Percentiles rank a stretch among this genome's conserved stretches.
These are phyloP conservation scores for Candida sphagnicola DNA, from an alignment of 805 yeast genomes.

Conservation along the genomic window DNA sequence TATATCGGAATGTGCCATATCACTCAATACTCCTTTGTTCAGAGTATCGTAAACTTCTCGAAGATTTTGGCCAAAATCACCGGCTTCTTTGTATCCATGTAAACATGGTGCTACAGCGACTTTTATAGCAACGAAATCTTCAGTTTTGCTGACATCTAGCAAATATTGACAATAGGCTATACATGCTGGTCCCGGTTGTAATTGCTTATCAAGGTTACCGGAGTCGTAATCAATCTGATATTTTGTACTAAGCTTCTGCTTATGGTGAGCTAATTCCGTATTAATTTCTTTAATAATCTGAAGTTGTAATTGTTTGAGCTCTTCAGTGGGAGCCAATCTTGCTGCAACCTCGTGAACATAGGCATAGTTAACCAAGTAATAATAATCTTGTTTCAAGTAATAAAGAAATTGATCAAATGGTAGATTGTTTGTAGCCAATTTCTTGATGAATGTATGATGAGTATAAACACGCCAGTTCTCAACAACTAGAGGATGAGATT, in stretches of 20 bases:
- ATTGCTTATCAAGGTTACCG: slow-evolving; percentile 38
- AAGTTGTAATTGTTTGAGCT: slow-evolving; percentile 48
- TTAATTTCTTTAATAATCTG: slow-evolving; percentile 48
- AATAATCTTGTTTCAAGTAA: slow-evolving; percentile 62
- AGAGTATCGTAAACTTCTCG: slow-evolving; percentile 10
- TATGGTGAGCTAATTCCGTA: slow-evolving; percentile 55
- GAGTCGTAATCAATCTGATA: slow-evolving; percentile 38
- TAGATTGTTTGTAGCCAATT: slow-evolving; percentile 50
- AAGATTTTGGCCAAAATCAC: slow-evolving; percentile 24
- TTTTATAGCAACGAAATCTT: slow-evolving; percentile 61
- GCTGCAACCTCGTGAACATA: slow-evolving; percentile 63
- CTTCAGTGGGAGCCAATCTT: slow-evolving; percentile 53
- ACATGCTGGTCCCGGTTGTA: slow-evolving; percentile 55
- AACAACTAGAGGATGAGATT: slow-evolving; percentile 50
- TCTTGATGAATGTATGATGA: slow-evolving; percentile 57
- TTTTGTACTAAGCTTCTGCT: slow-evolving; percentile 38
- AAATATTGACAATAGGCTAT: slow-evolving; percentile 59
- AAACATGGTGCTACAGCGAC: slow-evolving; percentile 74
- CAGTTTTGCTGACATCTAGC: slow-evolving; percentile 45
- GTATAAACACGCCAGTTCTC: slow-evolving; percentile 56
- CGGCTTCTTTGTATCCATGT: slow-evolving; percentile 66
- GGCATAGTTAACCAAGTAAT: slow-evolving; percentile 65
- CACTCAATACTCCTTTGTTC: slow-evolving; percentile 18
- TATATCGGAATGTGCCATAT: slow-evolving; percentile 21
- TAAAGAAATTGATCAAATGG: slow-evolving; percentile 48